These are phyloP conservation scores for Scenedesmus sp. DNA, from an alignment of 163 green algal genomes.

Conservation along the genomic window DNA sequence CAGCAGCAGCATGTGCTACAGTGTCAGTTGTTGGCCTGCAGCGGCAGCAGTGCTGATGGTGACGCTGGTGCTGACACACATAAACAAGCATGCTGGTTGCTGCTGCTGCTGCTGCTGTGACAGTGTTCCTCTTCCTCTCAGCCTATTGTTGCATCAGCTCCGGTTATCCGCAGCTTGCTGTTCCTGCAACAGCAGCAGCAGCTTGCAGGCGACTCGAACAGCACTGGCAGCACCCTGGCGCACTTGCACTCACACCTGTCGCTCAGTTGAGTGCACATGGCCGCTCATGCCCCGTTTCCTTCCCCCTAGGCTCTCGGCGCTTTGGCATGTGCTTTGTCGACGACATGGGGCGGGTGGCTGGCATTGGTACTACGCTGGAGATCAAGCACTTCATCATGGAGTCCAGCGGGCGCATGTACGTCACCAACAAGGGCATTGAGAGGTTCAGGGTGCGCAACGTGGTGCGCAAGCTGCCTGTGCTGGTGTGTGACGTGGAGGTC, in stretches of 20 bases:
- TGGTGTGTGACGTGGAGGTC: slow-evolving; percentile 65
- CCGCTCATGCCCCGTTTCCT: no score
- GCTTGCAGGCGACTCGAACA: background rate
- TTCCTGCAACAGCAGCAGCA: background rate
- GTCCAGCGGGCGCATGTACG: slow-evolving; percentile 72
- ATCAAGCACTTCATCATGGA: slow-evolving; percentile 76
- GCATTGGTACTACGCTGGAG: slow-evolving; percentile 78
- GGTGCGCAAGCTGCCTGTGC: slow-evolving; percentile 58
- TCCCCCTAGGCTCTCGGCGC: slow-evolving; percentile 62
- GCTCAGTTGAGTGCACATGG: no score
- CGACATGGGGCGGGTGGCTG: slow-evolving; percentile 62
- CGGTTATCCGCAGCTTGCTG: background rate
- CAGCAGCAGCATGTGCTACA: no score
- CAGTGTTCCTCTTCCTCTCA: background rate
- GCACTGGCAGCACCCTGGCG: background rate
- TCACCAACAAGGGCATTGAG: slow-evolving; percentile 65
- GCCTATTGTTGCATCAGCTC: background rate
- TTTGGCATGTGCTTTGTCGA: slow-evolving; percentile 90
- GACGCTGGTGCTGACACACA: no score
- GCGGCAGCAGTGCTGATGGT: no score
- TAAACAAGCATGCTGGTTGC: no score
- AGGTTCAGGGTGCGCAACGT: slow-evolving; percentile 68
- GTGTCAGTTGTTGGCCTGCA: no score
- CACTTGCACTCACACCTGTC: background rate
- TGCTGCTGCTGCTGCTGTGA: background rate